Conservation (phyloP, 169 alveolate species). For the Eimeria necatrix region DNA sequence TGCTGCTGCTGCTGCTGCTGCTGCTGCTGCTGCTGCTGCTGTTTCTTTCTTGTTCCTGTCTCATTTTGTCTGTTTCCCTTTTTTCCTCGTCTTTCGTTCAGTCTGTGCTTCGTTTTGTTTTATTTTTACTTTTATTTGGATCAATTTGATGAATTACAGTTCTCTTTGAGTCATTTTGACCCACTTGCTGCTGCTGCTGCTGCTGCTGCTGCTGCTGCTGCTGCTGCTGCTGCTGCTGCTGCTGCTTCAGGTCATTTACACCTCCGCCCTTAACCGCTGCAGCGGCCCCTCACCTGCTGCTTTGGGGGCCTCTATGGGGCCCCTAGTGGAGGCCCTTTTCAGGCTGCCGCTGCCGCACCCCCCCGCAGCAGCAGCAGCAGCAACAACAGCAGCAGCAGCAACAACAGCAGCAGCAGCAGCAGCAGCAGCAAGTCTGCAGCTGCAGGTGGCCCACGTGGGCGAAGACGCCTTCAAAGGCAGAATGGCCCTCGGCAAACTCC, state of each 20-base stretch:
- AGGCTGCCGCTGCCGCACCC: background rate
- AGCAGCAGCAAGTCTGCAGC: background rate
- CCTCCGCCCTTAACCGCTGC: slow-evolving; percentile 67
- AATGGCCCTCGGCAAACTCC: slow-evolving; percentile 96
- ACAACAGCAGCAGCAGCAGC: slow-evolving; percentile 7
- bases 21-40: background rate
- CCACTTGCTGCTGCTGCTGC: too few relatives aligned
- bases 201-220: background rate
- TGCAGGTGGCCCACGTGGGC: background rate
- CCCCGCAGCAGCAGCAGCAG: too few relatives aligned
- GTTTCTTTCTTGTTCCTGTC: background rate
- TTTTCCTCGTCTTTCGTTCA: background rate
- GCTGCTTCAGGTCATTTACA: slow-evolving; percentile 52
- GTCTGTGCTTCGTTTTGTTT: background rate
- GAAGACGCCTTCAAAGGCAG: background rate
- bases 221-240: too few relatives aligned
- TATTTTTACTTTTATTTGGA: background rate
- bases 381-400: background rate
- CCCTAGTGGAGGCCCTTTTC: slow-evolving; percentile 47
- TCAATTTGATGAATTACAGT: too few relatives aligned
- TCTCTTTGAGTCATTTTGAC: too few relatives aligned
- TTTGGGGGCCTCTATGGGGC: slow-evolving; percentile 48
- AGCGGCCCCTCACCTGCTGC: slow-evolving; percentile 11
- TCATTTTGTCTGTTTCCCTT: background rate
- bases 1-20: background rate